Conservation (phyloP, 768 basidiomycete species). For the Suillus hirtellus region DNA sequence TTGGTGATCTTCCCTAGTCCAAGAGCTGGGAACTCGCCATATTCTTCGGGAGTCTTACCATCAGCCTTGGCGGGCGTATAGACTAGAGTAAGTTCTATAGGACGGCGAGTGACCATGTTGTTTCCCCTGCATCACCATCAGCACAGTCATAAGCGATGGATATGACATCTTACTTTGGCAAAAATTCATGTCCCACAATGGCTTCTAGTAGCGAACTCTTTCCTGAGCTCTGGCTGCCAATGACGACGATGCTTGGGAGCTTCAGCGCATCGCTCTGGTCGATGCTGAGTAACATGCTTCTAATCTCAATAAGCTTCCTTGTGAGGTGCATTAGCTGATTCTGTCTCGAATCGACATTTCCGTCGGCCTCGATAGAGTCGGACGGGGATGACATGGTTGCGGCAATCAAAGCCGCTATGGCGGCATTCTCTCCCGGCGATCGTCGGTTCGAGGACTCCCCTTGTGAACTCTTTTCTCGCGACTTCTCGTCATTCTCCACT, state of each 20-base stretch:
- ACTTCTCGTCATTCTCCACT: constrained; percentile 31
- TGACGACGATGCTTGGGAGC: constrained; percentile 95
- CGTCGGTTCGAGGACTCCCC: constrained; percentile 39
- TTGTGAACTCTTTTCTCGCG: constrained; percentile 32
- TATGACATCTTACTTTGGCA: constrained; percentile 82
- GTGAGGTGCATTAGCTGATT: constrained; percentile 94
- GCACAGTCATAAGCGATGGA: background rate
- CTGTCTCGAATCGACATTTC: constrained; percentile 49
- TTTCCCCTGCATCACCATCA: constrained; percentile 65
- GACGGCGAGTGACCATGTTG: constrained; percentile 99
- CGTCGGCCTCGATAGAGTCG: constrained; percentile 42
- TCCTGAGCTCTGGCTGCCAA: constrained; percentile 97
- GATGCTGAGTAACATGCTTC: constrained; percentile 91
- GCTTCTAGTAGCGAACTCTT: constrained; percentile 98
- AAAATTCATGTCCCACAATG: constrained; percentile 95
- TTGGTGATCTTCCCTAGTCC: constrained; percentile 88
- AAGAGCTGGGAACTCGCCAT: constrained; percentile 91
- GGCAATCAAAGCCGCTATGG: constrained; percentile 73
- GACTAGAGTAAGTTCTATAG: constrained; percentile 94
- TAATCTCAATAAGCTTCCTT: constrained; percentile 92
- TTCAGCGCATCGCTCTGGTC: constrained; percentile 95
- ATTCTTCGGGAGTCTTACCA: constrained; percentile 65
- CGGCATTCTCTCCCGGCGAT: constrained; percentile 55
- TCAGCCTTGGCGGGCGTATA: constrained; percentile 70
- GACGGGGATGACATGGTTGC: constrained; percentile 79